Conservation (phyloP, 208 protist genomes). For the Histomonas meleagridis region DNA sequence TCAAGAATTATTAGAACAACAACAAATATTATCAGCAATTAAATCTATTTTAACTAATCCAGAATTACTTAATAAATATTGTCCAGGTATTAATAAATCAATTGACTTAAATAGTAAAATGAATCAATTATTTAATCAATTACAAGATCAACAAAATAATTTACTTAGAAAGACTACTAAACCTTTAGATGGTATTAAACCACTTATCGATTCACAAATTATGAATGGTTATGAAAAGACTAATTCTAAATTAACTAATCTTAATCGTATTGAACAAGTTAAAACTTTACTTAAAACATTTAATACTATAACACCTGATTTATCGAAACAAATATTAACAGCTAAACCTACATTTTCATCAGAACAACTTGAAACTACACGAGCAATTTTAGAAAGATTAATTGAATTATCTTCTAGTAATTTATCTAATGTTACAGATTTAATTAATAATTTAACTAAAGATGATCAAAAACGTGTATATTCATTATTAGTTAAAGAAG, state of each 20-base stretch:
- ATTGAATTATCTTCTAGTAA: background rate
- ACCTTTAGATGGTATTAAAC: background rate
- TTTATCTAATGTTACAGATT: background rate
- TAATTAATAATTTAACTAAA: background rate
- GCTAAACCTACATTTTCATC: background rate
- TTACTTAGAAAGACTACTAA: background rate
- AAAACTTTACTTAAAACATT: background rate
- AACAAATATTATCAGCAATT: too few species aligned
- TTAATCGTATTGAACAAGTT: background rate
- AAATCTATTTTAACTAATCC: too few species aligned
- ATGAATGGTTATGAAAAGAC: background rate
- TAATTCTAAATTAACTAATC: background rate
- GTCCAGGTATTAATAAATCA: too few species aligned
- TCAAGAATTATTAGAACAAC: too few species aligned
- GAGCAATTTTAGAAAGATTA: background rate
- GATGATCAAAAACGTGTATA: background rate
- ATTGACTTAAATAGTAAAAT: too few species aligned
- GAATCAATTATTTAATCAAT: background rate
- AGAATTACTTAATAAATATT: too few species aligned
- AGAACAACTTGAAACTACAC: background rate
- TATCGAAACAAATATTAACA: too few species aligned
- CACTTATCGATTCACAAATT: background rate
- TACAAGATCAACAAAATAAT: background rate
- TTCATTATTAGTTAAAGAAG: background rate
- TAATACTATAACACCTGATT: background rate